Evolutionary conservation across 371 early-diverging fungal species (phyloP), one percentile per base, ranked within the genome.

Genomic region (Lichtheimia ornata): DNA sequence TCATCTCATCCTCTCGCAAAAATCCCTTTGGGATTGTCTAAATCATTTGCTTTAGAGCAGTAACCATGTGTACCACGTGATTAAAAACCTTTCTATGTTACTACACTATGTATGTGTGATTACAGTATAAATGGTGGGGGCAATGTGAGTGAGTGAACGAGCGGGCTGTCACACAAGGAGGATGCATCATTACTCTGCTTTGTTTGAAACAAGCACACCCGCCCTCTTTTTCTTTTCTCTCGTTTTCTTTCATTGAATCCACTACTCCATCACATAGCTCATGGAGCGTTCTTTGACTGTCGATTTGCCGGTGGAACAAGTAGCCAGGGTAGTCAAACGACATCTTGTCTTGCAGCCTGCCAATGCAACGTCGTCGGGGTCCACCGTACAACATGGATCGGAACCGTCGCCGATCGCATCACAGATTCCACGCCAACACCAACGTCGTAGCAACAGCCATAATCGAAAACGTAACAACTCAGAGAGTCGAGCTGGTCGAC

Each of bases 251-350:
- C 14, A 47, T 47, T 7, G 7, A 47, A 7, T 22, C 47, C 17
- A 22, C 13, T 5, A 17, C n/a, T 7, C n/a, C n/a, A 47, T 6
- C 6, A 18, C 22, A 2, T 17, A n/a, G 18, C 47, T 22, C 22
- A 79, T 79, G 79, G 76, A 79, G 49, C 71, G 79, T 49, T 68
- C 79, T 56, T 64, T 75, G 43, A 73, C 75, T n/a, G 75, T 82
- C 41, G 84, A 85, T 59, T 73, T 89, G 24, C 83, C 90, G 7
- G 84, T 83, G 14, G 87, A 87, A 18, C 88, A 87, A 67, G 89
- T 88, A 7, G 89, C 90, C 28, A 84, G 84, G 64, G 86, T 88
- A 28, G 86, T 90, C 24, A 85, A 82, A 62, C 84, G 87, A 40
- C 90, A 90, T 65, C 83, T 90, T 60, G 89, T 90, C 28, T 69